Evolutionary conservation across 139 green algal genomes (phyloP).

Genomic region (Chlamydomonas eustigma): DNA sequence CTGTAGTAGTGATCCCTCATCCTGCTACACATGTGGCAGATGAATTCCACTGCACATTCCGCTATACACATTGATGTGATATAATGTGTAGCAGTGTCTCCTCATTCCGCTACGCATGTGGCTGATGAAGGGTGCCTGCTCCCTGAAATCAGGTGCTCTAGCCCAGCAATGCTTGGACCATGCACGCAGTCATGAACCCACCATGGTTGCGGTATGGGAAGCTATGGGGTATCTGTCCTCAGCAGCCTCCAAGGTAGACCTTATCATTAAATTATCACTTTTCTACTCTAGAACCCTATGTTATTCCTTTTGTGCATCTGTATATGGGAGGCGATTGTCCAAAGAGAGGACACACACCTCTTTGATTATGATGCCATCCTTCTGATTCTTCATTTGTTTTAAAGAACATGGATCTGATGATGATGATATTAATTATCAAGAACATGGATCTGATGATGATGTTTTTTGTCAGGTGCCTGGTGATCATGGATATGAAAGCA

Average conservation of each 20-base stretch:
- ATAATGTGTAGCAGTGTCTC: too few species aligned
- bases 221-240: constrained; percentile 60
- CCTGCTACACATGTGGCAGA: too few species aligned
- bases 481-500: constrained; percentile 20
- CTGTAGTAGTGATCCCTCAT: too few species aligned
- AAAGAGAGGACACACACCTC: too few species aligned
- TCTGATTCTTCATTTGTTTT: not conserved
- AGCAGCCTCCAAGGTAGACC: not conserved
- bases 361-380: not conserved
- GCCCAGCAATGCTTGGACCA: constrained; percentile 55
- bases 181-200: constrained; percentile 55
- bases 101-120: too few species aligned
- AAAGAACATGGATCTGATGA: not conserved
- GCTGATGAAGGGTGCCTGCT: too few species aligned
- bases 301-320: too few species aligned
- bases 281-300: not conserved
- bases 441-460: not conserved
- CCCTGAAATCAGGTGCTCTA: constrained; percentile 16
- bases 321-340: too few species aligned
- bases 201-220: constrained; percentile 64
- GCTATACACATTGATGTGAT: too few species aligned
- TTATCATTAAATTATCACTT: not conserved
- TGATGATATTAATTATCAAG: not conserved
- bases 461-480: not conserved
- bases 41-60: too few species aligned